Conservation (phyloP, 306 rosid genomes). For the Urtica urens region DNA sequence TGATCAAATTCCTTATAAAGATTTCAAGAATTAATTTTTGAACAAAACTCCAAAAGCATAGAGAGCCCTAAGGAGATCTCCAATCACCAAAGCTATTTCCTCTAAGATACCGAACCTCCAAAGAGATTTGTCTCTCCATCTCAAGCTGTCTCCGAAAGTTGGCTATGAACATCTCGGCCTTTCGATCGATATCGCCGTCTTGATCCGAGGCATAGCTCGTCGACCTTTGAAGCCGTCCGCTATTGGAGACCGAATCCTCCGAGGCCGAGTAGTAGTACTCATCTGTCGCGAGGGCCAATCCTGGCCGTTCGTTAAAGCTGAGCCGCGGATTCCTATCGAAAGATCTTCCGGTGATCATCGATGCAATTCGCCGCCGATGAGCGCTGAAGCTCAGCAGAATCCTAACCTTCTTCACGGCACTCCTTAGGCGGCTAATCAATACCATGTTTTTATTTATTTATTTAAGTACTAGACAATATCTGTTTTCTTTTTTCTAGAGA, state of each 20-base stretch:
- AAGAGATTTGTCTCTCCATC: slow-evolving; percentile 64
- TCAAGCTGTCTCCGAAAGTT: slow-evolving; percentile 62
- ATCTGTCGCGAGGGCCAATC: slow-evolving; percentile 24
- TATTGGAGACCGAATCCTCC: slow-evolving; percentile 18
- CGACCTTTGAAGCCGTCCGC: slow-evolving; percentile 37
- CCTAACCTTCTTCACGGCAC: slow-evolving; percentile 47
- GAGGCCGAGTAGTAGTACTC: slow-evolving; percentile 16
- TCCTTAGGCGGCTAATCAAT: slow-evolving; percentile 35
- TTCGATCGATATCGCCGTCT: slow-evolving; percentile 58
- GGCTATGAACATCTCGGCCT: slow-evolving; percentile 57
- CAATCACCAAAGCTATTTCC: slow-evolving; percentile 29
- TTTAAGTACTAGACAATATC: no score
- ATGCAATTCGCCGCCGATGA: slow-evolving; percentile 37
- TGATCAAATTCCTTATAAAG: no score
- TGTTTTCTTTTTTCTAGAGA: no score
- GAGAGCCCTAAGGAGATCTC: slow-evolving; percentile 25
- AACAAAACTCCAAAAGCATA: no score
- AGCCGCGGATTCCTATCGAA: slow-evolving; percentile 11
- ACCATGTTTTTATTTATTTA: slow-evolving; percentile 5
- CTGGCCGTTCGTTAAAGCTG: slow-evolving; percentile 49
- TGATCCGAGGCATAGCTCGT: slow-evolving; percentile 33
- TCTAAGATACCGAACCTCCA: slow-evolving; percentile 44
- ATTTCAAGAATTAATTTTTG: no score
- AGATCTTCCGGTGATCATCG: slow-evolving; percentile 27
- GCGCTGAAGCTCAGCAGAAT: slow-evolving; percentile 35